A percentile compares a stretch with the other conserved stretches of the same genome.
Evolutionary conservation across 768 basidiomycete genomes (phyloP).

Genomic region (Boletales sp.): DNA sequence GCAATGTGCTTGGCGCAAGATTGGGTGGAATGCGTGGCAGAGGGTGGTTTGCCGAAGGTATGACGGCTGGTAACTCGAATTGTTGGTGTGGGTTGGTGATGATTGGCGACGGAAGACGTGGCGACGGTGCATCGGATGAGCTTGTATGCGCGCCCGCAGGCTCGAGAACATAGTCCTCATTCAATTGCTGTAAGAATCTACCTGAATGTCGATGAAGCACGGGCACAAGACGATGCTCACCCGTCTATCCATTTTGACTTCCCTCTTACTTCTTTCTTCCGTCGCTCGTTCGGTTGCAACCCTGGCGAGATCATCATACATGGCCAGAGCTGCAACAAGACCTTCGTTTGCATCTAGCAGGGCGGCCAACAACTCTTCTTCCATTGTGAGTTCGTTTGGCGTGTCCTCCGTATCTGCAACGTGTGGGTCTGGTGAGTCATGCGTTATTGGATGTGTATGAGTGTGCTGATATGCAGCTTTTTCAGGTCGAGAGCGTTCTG

Average conservation of each 20-base stretch:
- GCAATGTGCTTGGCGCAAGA: slow-evolving; percentile 15
- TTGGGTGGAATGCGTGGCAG: slow-evolving; percentile 37
- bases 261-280: slow-evolving; percentile 67
- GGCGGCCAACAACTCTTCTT: slow-evolving; percentile 72
- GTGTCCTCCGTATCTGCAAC: slow-evolving; percentile 30
- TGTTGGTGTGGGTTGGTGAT: slow-evolving; percentile 29
- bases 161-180: slow-evolving; percentile 24
- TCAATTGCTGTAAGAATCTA: slow-evolving; percentile 14
- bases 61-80: slow-evolving; percentile 29
- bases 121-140: slow-evolving; percentile 31
- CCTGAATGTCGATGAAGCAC: slow-evolving; percentile 17
- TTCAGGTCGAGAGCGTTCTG: slow-evolving; percentile 59
- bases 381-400: slow-evolving; percentile 52
- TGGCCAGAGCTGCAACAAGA: slow-evolving; percentile 60
- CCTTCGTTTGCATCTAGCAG: slow-evolving; percentile 73
- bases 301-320: slow-evolving; percentile 76
- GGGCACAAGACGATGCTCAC: slow-evolving; percentile 39
- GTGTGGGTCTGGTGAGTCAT: slow-evolving; percentile 18
- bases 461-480: slow-evolving; percentile 14
- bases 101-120: slow-evolving; percentile 21
- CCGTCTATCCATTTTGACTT: slow-evolving; percentile 60
- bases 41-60: slow-evolving; percentile 32
- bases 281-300: slow-evolving; percentile 54
- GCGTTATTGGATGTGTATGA: slow-evolving; percentile 15
- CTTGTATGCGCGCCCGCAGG: slow-evolving; percentile 15